Evolutionary conservation across 805 yeast species (phyloP).

Genomic region (Candida suzukii): DNA sequence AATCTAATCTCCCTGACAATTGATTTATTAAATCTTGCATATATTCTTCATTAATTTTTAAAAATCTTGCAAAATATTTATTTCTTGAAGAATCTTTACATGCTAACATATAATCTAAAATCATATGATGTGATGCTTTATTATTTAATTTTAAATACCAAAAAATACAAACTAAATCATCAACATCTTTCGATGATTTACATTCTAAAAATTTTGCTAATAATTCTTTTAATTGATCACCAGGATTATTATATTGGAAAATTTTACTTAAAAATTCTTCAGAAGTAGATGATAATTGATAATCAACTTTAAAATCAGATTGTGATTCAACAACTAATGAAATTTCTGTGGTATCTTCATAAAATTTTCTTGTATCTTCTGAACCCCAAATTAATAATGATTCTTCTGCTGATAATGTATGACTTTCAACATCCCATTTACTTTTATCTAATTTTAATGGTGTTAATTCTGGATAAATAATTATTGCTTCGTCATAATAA

Average conservation of each 20-base stretch:
- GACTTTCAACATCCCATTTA: constrained; percentile 18
- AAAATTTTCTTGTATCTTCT: constrained; percentile 58
- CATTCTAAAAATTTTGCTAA: constrained; percentile 25
- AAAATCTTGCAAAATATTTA: constrained; percentile 55
- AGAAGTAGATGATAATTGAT: neutral
- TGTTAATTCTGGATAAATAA: constrained; percentile 27
- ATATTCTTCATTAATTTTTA: constrained; percentile 48
- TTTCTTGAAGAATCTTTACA: constrained; percentile 38
- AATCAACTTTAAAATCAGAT: neutral
- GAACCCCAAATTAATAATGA: constrained; percentile 48
- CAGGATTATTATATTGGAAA: constrained; percentile 2
- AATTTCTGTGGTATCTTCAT: constrained; percentile 44
- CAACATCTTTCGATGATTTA: constrained; percentile 41
- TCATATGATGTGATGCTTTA: constrained; percentile 62
- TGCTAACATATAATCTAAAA: constrained; percentile 49
- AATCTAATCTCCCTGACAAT: constrained; percentile 47
- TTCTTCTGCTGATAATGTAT: constrained; percentile 9
- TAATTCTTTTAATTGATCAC: constrained; percentile 9
- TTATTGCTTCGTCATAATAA: constrained; percentile 37
- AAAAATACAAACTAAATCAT: constrained; percentile 38
- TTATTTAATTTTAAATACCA: constrained; percentile 50
- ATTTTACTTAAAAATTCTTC: neutral
- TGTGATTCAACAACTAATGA: constrained; percentile 3
- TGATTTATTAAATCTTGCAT: constrained; percentile 47
- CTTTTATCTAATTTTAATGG: constrained; percentile 28